Evolutionary conservation across 352 stramenopile species (phyloP).

Genomic region (Pythium phragmitis): DNA sequence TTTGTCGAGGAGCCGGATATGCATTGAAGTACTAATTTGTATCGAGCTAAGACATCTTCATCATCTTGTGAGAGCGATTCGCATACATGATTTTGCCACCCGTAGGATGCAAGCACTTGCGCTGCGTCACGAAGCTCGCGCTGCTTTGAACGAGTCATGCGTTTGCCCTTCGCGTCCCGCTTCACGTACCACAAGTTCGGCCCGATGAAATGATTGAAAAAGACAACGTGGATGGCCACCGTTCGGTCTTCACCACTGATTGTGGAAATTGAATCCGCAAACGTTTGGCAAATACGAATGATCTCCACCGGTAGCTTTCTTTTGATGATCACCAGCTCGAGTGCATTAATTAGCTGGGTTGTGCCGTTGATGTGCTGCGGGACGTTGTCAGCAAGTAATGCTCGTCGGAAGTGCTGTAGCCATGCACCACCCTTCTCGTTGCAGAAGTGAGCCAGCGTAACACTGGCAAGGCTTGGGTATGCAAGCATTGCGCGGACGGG

Average conservation of each 20-base stretch:
- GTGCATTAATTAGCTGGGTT: neutral
- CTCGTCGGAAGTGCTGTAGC: neutral
- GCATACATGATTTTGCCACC: neutral
- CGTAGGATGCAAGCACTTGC: slow-evolving; percentile 1
- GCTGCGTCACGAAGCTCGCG: neutral
- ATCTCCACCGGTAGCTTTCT: neutral
- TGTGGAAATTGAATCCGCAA: neutral
- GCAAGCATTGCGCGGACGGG: slow-evolving; percentile 24
- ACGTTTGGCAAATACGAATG: neutral
- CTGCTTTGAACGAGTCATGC: slow-evolving; percentile 1
- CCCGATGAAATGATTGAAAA: slow-evolving; percentile 73
- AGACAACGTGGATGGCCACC: slow-evolving; percentile 52
- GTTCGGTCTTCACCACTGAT: neutral
- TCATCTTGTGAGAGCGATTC: neutral
- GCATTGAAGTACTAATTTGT: neutral
- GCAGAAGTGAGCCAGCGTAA: slow-evolving; percentile 19
- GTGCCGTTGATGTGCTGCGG: neutral
- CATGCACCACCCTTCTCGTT: neutral
- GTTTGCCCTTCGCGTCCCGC: neutral
- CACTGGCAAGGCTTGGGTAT: slow-evolving; percentile 36
- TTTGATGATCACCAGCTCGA: neutral
- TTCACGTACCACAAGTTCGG: slow-evolving; percentile 39
- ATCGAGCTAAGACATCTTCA: neutral
- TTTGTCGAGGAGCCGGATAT: neutral
- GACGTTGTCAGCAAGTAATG: neutral